Evolutionary conservation across 257 asterid species (phyloP), one percentile per base, ranked within the genome.

Genomic region (Cynanchum wilfordii): DNA sequence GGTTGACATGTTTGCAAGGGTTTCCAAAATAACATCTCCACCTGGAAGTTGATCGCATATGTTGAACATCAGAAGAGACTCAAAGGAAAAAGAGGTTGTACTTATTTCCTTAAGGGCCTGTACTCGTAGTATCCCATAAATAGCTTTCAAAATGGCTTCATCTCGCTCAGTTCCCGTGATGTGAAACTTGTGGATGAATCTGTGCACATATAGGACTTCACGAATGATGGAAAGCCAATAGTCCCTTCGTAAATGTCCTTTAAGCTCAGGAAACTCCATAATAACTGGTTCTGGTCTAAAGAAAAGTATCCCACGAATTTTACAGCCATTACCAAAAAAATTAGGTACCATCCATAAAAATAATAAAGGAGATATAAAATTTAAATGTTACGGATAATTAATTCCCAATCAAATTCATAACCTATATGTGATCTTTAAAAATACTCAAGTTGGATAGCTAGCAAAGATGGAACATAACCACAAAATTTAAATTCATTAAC

Each of bases 221-320:
- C 96, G 97, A 69, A 91, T 91, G 72, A 94, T 78, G 42, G 96
- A 92, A 71, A 94, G 87, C 97, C 98, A 94, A 76, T 91, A 91
- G 81, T 94, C 98, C 70, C 97, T 97, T 10, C 98, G 98, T 40
- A 87, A 77, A 76, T 91, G 97, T 50, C 98, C 98, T 85, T 89
- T 94, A 74, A 94, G 96, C 87, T 91, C 98, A 67, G 98, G 98
- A 77, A 94, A 89, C 87, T 89, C 98, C 96, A 94, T 84, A 52
- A 91, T 75, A 77, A 94, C 90, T 62, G 98, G 96, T 82, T 94
- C 96, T 49, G 85, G 79, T 84, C 98, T 94, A 80, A 84, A 88
- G 60, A 77, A 72, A 50, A 82, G 80, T 68, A 69, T 75, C 76
- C 67, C 79, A 80, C 77, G 71, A 78, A 80, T 38, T 81, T 75